A percentile compares a stretch with the other conserved stretches of the same genome.
These are phyloP conservation scores for Adansonia digitata DNA, from an alignment of 345 rosid species.

Conservation along the genomic window DNA sequence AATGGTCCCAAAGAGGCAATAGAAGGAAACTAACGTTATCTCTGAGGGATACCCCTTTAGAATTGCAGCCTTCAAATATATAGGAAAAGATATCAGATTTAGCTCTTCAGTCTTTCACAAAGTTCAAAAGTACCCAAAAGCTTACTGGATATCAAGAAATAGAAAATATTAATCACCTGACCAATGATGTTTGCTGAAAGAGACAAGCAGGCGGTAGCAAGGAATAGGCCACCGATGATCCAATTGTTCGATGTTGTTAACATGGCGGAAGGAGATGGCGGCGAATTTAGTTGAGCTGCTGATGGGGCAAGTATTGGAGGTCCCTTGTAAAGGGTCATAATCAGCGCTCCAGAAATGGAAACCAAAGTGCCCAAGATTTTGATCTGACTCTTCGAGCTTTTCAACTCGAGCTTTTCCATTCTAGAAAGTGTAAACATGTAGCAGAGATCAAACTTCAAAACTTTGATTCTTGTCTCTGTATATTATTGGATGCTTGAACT, in stretches of 20 bases:
- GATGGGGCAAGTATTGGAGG: constrained; percentile 19
- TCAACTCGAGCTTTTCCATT: constrained; percentile 37
- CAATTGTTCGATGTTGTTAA: constrained; percentile 23
- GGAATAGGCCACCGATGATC: constrained; percentile 44
- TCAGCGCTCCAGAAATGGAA: constrained; percentile 42
- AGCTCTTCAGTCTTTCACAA: neutral
- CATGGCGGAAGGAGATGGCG: neutral
- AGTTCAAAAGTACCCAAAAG: neutral
- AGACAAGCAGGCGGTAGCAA: constrained; percentile 27
- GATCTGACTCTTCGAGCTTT: constrained; percentile 35
- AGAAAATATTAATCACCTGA: constrained; percentile 34
- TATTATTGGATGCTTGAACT: neutral
- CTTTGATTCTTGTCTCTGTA: neutral
- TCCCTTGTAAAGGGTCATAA: constrained; percentile 45
- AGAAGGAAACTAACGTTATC: constrained; percentile 40
- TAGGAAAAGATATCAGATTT: neutral
- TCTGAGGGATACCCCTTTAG: constrained; percentile 41
- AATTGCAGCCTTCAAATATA: constrained; percentile 40
- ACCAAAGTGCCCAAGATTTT: constrained; percentile 40
- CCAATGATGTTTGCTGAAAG: constrained; percentile 24
- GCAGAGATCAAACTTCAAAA: neutral
- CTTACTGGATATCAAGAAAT: neutral
- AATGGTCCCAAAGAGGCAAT: constrained; percentile 22
- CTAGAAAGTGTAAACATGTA: constrained; percentile 17
- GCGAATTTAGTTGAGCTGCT: neutral